Evolutionary conservation across 768 basidiomycete species (phyloP).

Genomic region (Russula sp.): DNA sequence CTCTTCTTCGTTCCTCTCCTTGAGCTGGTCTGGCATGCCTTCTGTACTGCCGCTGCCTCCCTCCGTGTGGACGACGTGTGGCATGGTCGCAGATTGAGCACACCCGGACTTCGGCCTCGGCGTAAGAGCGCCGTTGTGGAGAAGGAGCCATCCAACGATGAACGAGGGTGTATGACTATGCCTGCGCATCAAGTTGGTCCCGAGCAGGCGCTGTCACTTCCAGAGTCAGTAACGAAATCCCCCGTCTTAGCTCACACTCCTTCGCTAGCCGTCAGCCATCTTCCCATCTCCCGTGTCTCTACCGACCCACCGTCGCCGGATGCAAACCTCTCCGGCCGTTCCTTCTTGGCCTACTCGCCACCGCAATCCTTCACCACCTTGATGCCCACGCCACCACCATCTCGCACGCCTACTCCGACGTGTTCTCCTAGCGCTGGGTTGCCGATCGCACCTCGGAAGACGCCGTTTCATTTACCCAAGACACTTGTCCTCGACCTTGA

Average conservation of each 20-base stretch:
- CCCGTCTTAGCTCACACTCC: neutral
- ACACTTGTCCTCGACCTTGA: conserved; percentile 96
- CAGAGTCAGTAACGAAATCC: neutral
- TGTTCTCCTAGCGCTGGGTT: conserved; percentile 43
- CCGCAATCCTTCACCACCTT: neutral
- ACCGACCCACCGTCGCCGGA: conserved; percentile 1
- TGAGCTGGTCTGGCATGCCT: conserved; percentile 58
- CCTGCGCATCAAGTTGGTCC: neutral
- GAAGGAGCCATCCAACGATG: neutral
- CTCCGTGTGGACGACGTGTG: conserved; percentile 24
- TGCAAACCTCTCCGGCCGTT: neutral
- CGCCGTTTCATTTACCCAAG: conserved; percentile 78
- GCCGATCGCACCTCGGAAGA: conserved; percentile 43
- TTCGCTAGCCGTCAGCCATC: neutral
- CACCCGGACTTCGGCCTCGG: neutral
- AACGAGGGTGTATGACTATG: neutral
- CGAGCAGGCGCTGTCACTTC: neutral
- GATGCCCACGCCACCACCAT: conserved; percentile 17
- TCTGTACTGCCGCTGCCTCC: conserved; percentile 57
- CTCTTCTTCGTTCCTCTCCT: conserved; percentile 68
- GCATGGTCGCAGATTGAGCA: conserved; percentile 9
- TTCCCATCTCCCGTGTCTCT: neutral
- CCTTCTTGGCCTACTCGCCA: neutral
- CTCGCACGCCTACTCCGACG: conserved; percentile 24
- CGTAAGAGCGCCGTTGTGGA: neutral